Evolutionary conservation across 2,329 filamentous ascomycete species (phyloP).

Genomic region (Calonectria ilicicola): DNA sequence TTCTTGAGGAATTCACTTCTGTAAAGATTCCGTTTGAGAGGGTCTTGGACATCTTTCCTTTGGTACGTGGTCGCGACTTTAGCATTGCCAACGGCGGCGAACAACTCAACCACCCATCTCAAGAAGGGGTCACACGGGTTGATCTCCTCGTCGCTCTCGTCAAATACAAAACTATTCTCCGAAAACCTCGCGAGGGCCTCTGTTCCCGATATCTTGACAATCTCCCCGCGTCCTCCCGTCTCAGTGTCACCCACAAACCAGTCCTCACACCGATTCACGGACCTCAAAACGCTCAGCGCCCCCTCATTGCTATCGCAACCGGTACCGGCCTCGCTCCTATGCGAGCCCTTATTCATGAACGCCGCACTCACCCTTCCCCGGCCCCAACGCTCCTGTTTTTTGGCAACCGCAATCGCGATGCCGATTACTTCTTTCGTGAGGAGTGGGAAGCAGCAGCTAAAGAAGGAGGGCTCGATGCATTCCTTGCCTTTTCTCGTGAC

Average conservation of each 20-base stretch:
- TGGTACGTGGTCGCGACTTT: conserved; percentile 90
- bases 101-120: conserved; percentile 46
- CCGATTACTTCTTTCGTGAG: conserved; percentile 84
- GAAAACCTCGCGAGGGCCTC: conserved; percentile 85
- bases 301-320: conserved; percentile 83
- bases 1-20: conserved; percentile 88
- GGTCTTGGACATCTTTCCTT: conserved; percentile 79
- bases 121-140: conserved; percentile 58
- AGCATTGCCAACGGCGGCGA: conserved; percentile 85
- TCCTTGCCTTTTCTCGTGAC: conserved; percentile 63
- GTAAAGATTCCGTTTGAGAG: conserved; percentile 84
- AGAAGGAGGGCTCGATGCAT: conserved; percentile 45
- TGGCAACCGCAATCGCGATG: conserved; percentile 79
- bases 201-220: conserved; percentile 87
- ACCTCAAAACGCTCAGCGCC: conserved; percentile 53
- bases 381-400: conserved; percentile 77
- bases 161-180: conserved; percentile 89
- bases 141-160: conserved; percentile 89
- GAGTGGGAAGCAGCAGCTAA: conserved; percentile 71
- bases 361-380: conserved; percentile 51
- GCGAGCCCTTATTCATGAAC: conserved; percentile 83
- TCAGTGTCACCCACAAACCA: conserved; percentile 71
- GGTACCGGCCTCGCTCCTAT: conserved; percentile 91
- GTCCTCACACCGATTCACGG: conserved; percentile 57
- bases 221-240: conserved; percentile 66